These are phyloP conservation scores for Theileria sp. DNA, from an alignment of 169 alveolate genomes.

Conservation along the genomic window DNA sequence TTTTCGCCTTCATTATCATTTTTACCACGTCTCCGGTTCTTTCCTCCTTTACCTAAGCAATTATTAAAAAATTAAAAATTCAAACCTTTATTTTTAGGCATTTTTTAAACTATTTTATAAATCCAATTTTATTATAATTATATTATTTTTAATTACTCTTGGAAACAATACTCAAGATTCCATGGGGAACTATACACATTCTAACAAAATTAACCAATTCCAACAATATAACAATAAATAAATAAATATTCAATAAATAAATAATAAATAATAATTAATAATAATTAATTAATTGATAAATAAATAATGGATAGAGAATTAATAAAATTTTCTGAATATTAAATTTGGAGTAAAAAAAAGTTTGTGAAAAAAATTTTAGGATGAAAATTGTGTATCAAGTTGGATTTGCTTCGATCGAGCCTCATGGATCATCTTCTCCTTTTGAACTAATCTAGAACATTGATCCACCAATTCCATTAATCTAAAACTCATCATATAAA, in stretches of 20 bases:
- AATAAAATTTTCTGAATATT: too few species aligned
- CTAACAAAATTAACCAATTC: not conserved
- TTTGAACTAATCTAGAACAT: constrained; percentile 63
- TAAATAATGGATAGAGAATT: too few species aligned
- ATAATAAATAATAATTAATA: too few species aligned
- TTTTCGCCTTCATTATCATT: constrained; percentile 91
- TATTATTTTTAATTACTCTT: not conserved
- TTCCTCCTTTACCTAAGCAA: constrained; percentile 94
- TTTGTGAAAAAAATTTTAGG: not conserved
- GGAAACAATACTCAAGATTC: not conserved
- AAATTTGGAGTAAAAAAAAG: not conserved
- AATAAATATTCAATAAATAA: not conserved
- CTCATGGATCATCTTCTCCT: constrained; percentile 71
- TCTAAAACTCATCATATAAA: constrained; percentile 3
- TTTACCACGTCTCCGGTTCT: constrained; percentile 95
- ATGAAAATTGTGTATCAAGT: constrained; percentile 37
- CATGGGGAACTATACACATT: not conserved
- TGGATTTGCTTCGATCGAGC: constrained; percentile 60
- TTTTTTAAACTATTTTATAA: constrained; percentile 16
- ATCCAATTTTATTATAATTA: too few species aligned
- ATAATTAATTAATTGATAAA: too few species aligned
- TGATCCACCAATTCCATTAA: constrained; percentile 65
- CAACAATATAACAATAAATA: not conserved
- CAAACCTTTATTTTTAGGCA: constrained; percentile 86
- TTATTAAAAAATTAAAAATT: not conserved